Evolutionary conservation across 1,284 basidiomycete species (phyloP).

Genomic region (Ustilago tritici): DNA sequence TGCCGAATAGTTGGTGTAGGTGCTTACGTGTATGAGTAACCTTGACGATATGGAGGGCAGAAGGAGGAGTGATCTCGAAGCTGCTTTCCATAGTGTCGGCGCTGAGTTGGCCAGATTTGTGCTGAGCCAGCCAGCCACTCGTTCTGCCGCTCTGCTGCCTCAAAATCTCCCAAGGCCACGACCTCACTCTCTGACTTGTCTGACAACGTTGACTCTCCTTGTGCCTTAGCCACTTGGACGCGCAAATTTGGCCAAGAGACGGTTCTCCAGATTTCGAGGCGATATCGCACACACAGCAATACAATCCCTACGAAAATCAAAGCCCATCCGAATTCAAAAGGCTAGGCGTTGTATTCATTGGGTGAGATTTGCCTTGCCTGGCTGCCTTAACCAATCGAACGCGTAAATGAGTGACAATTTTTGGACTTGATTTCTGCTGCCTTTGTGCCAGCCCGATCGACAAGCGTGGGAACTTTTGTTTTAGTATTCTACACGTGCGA

Average conservation of each 20-base stretch:
- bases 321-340: too few relatives aligned
- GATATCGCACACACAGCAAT: too few relatives aligned
- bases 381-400: too few relatives aligned
- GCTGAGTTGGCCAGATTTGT: not conserved
- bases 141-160: slow-evolving; percentile 9
- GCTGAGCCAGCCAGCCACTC: not conserved
- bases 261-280: too few relatives aligned
- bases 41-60: slow-evolving; percentile 55
- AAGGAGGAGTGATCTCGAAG: slow-evolving; percentile 29
- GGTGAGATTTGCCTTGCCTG: too few relatives aligned
- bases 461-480: slow-evolving; percentile 20
- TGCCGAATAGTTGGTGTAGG: slow-evolving; percentile 21
- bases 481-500: slow-evolving; percentile 13
- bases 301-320: too few relatives aligned
- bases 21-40: slow-evolving; percentile 51
- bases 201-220: too few relatives aligned
- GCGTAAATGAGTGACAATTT: not conserved
- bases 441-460: not conserved
- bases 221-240: too few relatives aligned
- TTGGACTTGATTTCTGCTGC: not conserved
- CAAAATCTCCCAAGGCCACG: not conserved
- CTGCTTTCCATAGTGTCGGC: slow-evolving; percentile 33
- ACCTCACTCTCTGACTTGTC: not conserved
- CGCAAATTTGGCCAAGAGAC: too few relatives aligned
- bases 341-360: too few relatives aligned